Evolutionary conservation across 2,329 filamentous ascomycete species (phyloP), one percentile per base, ranked within the genome.

Genomic region (Didymella pomorum): DNA sequence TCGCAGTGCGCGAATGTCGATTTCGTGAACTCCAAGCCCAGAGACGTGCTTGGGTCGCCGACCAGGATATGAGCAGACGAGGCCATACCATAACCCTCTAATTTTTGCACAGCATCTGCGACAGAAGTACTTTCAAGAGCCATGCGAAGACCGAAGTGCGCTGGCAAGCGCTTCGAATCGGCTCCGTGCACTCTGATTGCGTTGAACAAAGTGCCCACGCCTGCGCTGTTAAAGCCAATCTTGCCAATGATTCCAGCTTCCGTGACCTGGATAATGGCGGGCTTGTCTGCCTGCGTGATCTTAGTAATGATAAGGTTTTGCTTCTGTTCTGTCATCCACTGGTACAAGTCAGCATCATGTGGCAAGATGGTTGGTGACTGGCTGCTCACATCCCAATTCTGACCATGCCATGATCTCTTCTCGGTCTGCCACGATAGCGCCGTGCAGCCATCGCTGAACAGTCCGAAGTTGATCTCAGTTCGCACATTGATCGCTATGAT

Each of bases 241-340:
- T 90, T 90, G 14, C 86, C 87, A 31, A 89, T 82, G 21, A 88
- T 81, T 14, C 86, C 86, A 0, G 82, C 84, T 67, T 88, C 86
- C 0, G 85, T 87, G 21, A 87, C 77, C 77, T 85, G 86, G 16
- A 81, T 72, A 56, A 87, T 81, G 1, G 75, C 75, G 0, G 84
- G 84, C 26, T 81, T 80, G 7, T 61, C 66, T 0, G 68, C 61
- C 46, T 82, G 80, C 0, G 71, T 68, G 47, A 86, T 81, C 35
- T 79, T 79, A 18, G 81, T 78, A 29, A 81, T 65, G 45, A 86
- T 70, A 0, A 86, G 74, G 61, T 86, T 85, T 11, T 73, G 63
- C 20, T 79, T 79, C 56, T 88, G 83, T 14, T 69, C 76, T 0
- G 69, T 68, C 67, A 81, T 79, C 86, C 87, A 89, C 74, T 78